Evolutionary conservation across 306 rosid genomes (phyloP).

Genomic region (Rosa persica): DNA sequence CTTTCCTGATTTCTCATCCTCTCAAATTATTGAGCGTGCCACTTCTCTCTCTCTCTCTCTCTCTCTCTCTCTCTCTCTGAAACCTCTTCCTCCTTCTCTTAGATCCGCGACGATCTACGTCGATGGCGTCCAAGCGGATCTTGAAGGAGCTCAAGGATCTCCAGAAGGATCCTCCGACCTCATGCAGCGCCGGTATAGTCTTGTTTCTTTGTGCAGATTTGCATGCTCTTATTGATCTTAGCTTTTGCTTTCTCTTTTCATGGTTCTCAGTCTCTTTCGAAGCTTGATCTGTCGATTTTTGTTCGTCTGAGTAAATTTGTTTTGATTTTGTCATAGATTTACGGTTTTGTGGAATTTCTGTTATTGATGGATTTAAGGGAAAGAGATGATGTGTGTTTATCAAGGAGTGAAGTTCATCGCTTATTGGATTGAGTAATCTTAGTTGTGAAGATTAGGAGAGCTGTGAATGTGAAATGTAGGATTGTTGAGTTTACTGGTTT

Average conservation of each 20-base stretch:
- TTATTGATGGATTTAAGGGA: not conserved
- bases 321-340: not conserved
- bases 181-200: slow-evolving; percentile 74
- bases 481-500: not conserved
- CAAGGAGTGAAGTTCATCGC: not conserved
- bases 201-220: not conserved
- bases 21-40: not conserved
- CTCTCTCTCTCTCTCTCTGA: not conserved
- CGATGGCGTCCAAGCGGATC: slow-evolving; percentile 86
- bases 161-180: slow-evolving; percentile 88
- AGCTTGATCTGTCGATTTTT: slow-evolving; percentile 38
- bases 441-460: not conserved
- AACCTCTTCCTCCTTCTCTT: not conserved
- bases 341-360: not conserved
- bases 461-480: not conserved
- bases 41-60: not conserved
- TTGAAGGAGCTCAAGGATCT: slow-evolving; percentile 88
- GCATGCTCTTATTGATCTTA: not conserved
- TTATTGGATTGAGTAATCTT: too few species aligned
- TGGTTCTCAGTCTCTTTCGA: not conserved
- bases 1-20: not conserved
- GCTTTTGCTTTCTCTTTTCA: not conserved
- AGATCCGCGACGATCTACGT: slow-evolving; percentile 49
- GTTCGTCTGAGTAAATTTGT: not conserved
- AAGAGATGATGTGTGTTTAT: not conserved